These are phyloP conservation scores for Phytophthora pistaciae DNA, from an alignment of 352 stramenopile genomes.

Conservation along the genomic window DNA sequence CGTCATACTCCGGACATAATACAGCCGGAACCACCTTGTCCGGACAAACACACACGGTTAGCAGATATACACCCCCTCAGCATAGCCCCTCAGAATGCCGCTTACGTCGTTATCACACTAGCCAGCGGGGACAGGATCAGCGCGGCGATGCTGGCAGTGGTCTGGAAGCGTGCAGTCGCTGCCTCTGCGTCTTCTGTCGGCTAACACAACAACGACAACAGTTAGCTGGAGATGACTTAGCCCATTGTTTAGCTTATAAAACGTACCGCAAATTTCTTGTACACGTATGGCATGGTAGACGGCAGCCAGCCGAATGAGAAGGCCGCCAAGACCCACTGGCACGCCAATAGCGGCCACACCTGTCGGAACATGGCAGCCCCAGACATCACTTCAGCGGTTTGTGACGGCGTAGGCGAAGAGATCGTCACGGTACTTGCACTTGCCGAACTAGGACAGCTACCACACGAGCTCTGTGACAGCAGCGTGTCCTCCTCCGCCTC, in stretches of 20 bases:
- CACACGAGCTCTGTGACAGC: conserved; percentile 26
- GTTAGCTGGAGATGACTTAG: background rate
- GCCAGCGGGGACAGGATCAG: conserved; percentile 63
- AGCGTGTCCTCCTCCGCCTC: conserved; percentile 41
- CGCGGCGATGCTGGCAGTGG: conserved; percentile 54
- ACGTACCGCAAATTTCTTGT: conserved; percentile 74
- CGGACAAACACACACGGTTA: conserved; percentile 5
- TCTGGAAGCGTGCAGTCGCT: conserved; percentile 62
- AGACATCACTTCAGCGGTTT: conserved; percentile 24
- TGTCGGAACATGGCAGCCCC: conserved; percentile 36
- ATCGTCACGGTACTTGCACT: conserved; percentile 19
- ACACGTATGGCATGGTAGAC: conserved; percentile 79
- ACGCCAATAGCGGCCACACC: conserved; percentile 61
- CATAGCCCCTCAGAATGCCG: background rate
- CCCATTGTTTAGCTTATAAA: background rate
- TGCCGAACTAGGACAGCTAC: conserved; percentile 14
- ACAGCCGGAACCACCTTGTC: conserved; percentile 54
- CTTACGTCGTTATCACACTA: conserved; percentile 30
- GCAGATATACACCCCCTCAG: background rate
- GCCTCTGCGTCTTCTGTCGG: conserved; percentile 41
- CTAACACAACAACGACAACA: conserved; percentile 21
- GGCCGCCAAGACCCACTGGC: conserved; percentile 61
- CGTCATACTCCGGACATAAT: conserved; percentile 55
- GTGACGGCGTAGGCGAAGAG: conserved; percentile 1
- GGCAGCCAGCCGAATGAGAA: conserved; percentile 76